Conservation (phyloP, 176 grass and related monocot genomes). For the Aechmea fasciata region DNA sequence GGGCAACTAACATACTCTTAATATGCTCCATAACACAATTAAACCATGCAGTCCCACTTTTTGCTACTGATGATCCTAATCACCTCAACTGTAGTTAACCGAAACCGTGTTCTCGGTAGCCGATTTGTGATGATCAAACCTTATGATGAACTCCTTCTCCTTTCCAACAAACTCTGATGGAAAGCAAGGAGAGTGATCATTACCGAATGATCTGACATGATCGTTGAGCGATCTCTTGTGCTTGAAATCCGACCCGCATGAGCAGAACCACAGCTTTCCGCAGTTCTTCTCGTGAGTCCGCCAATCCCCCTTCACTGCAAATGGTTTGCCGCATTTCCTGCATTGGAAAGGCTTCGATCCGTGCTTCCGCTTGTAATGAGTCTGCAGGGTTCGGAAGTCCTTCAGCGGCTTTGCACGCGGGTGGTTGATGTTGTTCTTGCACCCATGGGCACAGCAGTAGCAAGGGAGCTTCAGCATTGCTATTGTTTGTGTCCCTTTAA, state of each 20-base stretch:
- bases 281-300: conserved; percentile 99
- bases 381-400: conserved; percentile 97
- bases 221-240: conserved; percentile 97
- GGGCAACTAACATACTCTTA: neutral
- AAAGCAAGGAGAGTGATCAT: conserved; percentile 27
- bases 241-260: conserved; percentile 91
- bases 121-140: conserved; percentile 28
- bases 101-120: neutral
- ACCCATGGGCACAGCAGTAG: conserved; percentile 77
- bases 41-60: neutral
- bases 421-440: conserved; percentile 79
- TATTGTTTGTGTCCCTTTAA: conserved; percentile 62
- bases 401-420: conserved; percentile 71
- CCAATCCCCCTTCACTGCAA: conserved; percentile 98
- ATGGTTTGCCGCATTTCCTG: conserved; percentile 84
- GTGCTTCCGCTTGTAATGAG: conserved; percentile 98
- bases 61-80: neutral
- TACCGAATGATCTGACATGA: conserved; percentile 73
- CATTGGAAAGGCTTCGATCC: conserved; percentile 72
- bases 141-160: conserved; percentile 27
- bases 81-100: neutral
- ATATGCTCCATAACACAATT: conserved; percentile 20
- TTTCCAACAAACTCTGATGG: conserved; percentile 3
- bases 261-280: conserved; percentile 87
- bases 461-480: conserved; percentile 92